A percentile compares a stretch with the other conserved stretches of the same genome.
These are phyloP conservation scores for Pseudozyma thailandica DNA, from an alignment of 1,284 basidiomycete species.

Conservation along the genomic window DNA sequence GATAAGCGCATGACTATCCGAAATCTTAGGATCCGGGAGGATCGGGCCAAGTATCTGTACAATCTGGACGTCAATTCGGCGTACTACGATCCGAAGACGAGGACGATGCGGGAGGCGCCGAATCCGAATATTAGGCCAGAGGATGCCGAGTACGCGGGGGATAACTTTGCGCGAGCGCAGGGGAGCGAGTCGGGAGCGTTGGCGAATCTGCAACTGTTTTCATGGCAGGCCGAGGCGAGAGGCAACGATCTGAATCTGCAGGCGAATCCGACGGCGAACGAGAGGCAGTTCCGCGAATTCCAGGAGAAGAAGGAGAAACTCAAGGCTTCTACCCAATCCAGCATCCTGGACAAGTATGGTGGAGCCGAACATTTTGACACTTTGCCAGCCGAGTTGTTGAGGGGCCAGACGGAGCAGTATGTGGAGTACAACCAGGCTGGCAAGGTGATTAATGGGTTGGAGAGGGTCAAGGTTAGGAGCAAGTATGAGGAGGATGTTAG, in stretches of 20 bases:
- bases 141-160: slow-evolving; percentile 91
- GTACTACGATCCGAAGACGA: slow-evolving; percentile 99
- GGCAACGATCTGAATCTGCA: slow-evolving; percentile 96
- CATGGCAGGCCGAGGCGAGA: slow-evolving; percentile 92
- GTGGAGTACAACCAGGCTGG: slow-evolving; percentile 96
- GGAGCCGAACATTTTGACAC: slow-evolving; percentile 91
- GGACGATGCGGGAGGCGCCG: slow-evolving; percentile 98
- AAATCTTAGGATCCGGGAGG: slow-evolving; percentile 97
- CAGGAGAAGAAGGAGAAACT: slow-evolving; percentile 89
- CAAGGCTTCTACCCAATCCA: slow-evolving; percentile 82
- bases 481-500: slow-evolving; percentile 82
- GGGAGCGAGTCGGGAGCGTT: slow-evolving; percentile 87
- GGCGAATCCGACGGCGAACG: slow-evolving; percentile 91
- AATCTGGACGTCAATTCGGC: slow-evolving; percentile 95
- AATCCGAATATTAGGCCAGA: slow-evolving; percentile 79
- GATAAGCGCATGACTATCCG: slow-evolving; percentile 98
- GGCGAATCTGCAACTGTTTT: slow-evolving; percentile 91
- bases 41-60: slow-evolving; percentile 98
- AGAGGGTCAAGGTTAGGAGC: slow-evolving; percentile 82
- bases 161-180: slow-evolving; percentile 90
- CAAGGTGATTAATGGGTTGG: slow-evolving; percentile 89
- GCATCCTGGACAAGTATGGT: slow-evolving; percentile 77
- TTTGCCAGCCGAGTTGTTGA: slow-evolving; percentile 85
- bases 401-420: slow-evolving; percentile 96
- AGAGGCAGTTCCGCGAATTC: slow-evolving; percentile 89